Conservation (phyloP, 768 basidiomycete genomes). For the Trametes meyenii region DNA sequence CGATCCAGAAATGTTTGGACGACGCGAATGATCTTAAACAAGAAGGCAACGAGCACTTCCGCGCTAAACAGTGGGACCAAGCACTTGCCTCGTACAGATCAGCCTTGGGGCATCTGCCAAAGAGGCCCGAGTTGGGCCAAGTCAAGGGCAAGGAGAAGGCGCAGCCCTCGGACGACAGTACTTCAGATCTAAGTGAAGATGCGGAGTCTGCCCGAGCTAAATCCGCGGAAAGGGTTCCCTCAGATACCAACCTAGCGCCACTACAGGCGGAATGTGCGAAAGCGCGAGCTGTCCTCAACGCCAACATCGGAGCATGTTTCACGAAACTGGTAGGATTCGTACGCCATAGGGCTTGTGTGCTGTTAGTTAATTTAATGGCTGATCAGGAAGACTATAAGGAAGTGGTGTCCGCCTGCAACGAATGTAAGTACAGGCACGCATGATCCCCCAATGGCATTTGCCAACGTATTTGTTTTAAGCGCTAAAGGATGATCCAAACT, state of each 20-base stretch:
- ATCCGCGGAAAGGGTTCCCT: slow-evolving; percentile 29
- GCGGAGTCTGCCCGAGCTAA: slow-evolving; percentile 8
- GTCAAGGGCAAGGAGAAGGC: slow-evolving; percentile 23
- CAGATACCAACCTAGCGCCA: slow-evolving; percentile 23
- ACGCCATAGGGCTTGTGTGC: neutral
- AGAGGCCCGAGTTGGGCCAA: slow-evolving; percentile 31
- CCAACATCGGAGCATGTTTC: slow-evolving; percentile 89
- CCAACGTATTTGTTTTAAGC: slow-evolving; percentile 48
- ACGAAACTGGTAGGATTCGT: slow-evolving; percentile 65
- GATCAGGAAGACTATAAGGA: slow-evolving; percentile 75
- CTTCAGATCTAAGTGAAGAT: slow-evolving; percentile 17
- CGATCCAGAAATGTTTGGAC: slow-evolving; percentile 44
- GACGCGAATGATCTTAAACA: slow-evolving; percentile 67
- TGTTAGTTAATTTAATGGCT: neutral
- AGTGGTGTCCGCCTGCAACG: slow-evolving; percentile 77
- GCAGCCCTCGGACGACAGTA: slow-evolving; percentile 20
- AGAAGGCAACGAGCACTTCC: slow-evolving; percentile 78
- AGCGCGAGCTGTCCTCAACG: slow-evolving; percentile 71
- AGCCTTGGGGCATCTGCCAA: slow-evolving; percentile 70
- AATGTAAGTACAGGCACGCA: slow-evolving; percentile 48
- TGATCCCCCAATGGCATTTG: neutral
- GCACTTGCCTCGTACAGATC: slow-evolving; percentile 72
- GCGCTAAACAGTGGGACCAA: slow-evolving; percentile 62
- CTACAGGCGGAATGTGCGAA: slow-evolving; percentile 54
- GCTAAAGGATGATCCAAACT: slow-evolving; percentile 80